A percentile compares a stretch with the other conserved stretches of the same genome.
Evolutionary conservation across 192 early-diverging fungal genomes (phyloP).

Genomic region (Backusella australiensis): DNA sequence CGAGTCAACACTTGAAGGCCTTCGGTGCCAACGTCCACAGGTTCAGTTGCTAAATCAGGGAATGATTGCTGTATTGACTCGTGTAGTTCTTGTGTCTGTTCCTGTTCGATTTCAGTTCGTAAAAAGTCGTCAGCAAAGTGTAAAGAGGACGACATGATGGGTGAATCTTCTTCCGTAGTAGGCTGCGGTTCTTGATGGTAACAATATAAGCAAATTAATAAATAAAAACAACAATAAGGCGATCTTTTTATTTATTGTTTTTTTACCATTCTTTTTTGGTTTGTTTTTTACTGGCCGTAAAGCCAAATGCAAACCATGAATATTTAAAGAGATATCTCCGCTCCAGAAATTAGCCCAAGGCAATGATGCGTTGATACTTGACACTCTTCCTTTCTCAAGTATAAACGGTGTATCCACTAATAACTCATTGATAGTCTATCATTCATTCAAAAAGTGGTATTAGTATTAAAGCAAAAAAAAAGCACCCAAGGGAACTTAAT

Average conservation of each 20-base stretch:
- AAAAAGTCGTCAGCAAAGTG: conserved; percentile 90
- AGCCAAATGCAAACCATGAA: conserved; percentile 65
- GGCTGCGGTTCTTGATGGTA: neutral
- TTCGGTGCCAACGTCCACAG: conserved; percentile 41
- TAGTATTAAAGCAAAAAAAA: neutral
- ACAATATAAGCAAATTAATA: neutral
- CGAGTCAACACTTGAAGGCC: conserved; percentile 76
- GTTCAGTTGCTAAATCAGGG: conserved; percentile 29
- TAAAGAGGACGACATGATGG: conserved; percentile 76
- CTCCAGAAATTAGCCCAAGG: conserved; percentile 87
- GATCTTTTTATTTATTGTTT: neutral
- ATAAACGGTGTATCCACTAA: conserved; percentile 64
- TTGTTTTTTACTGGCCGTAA: conserved; percentile 40
- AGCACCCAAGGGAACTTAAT: neutral
- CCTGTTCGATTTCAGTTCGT: conserved; percentile 56
- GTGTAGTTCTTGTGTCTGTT: conserved; percentile 60
- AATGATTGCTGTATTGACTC: conserved; percentile 54
- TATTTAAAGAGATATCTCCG: conserved; percentile 71
- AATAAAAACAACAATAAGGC: neutral
- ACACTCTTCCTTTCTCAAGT: conserved; percentile 68
- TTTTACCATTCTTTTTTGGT: conserved; percentile 12
- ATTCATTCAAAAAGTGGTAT: neutral
- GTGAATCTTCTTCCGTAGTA: conserved; percentile 39
- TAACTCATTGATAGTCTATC: conserved; percentile 74
- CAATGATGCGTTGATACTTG: conserved; percentile 63